Percentiles rank a stretch among this genome's conserved stretches.
These are phyloP conservation scores for Codiaeum variegatum DNA, from an alignment of 441 rosid genomes.

Conservation along the genomic window DNA sequence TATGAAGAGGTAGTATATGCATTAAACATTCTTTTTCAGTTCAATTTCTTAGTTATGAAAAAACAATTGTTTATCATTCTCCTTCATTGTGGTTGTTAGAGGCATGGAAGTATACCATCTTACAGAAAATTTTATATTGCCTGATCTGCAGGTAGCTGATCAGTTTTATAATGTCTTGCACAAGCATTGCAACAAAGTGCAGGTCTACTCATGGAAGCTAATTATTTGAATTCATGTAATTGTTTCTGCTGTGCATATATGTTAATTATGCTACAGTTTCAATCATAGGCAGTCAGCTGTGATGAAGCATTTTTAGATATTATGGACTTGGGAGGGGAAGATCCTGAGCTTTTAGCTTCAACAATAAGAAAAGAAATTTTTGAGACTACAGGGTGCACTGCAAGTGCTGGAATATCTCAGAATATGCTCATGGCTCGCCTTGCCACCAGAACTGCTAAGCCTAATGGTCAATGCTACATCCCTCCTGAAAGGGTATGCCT, in stretches of 20 bases:
- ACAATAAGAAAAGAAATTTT: conserved; percentile 69
- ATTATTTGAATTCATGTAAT: conserved; percentile 12
- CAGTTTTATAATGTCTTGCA: conserved; percentile 77
- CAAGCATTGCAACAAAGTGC: conserved; percentile 76
- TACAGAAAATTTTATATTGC: not conserved
- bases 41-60: not conserved
- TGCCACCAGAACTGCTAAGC: conserved; percentile 90
- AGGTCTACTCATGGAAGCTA: conserved; percentile 42
- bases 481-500: conserved; percentile 53
- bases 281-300: conserved; percentile 83
- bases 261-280: conserved; percentile 20
- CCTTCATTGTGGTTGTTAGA: not conserved
- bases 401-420: conserved; percentile 82
- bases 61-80: not conserved
- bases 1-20: conserved; percentile 64
- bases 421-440: conserved; percentile 98
- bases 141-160: conserved; percentile 78
- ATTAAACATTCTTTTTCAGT: conserved; percentile 2
- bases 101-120: not conserved
- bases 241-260: conserved; percentile 13
- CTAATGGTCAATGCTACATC: conserved; percentile 82
- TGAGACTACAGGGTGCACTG: conserved; percentile 81
- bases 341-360: conserved; percentile 64
- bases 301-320: conserved; percentile 93
- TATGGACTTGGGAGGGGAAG: conserved; percentile 43